Evolutionary conservation across 208 protist genomes (phyloP), one percentile per base, ranked within the genome.

Genomic region (Leishmania martiniquensis): DNA sequence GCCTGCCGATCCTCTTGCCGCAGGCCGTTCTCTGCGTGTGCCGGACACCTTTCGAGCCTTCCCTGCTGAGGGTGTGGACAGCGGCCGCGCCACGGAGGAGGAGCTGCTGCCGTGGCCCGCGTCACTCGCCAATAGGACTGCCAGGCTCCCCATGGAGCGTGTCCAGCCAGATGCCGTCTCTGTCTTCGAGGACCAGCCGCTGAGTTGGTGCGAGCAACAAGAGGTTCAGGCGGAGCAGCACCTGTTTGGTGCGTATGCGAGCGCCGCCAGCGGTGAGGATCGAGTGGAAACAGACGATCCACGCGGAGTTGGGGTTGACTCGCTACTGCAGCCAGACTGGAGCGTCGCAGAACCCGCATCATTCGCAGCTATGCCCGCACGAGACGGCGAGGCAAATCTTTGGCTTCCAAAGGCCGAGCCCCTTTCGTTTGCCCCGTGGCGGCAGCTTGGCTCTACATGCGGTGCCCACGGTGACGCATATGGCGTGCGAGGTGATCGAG

Each of bases 161-260:
- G 20, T 29, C 29, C 13, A 44, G 47, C 47, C 37, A 20, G 68
- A 34, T 25, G 15, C n/a, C 29, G 15, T 12, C 10, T 20, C 45
- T 22, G 65, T 70, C 34, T 78, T 78, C 22, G 74, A 78, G 63
- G 74, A 78, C 44, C 60, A 47, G 20, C n/a, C 74, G 37, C 37
- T 78, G 25, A 20, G 25, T 42, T 78, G 63, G 49, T 44, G 29
- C 25, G 13, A 42, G 4, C 55, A 25, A 37, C 42, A 20, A 34
- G 39, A 70, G 45, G 20, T 32, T 37, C 51, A 51, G 37, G 54
- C 9, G 25, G 32, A 10, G 47, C 52, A 59, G 20, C 32, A 52
- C 2, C n/a, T 57, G n/a, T 5, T 59, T 6, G 68, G 54, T 47
- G 44, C 34, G 68, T 39, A 54, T 39, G 49, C 15, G 25, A 57